Evolutionary conservation across 257 asterid species (phyloP), one percentile per base, ranked within the genome.

Genomic region (Solanum ossicruentum): DNA sequence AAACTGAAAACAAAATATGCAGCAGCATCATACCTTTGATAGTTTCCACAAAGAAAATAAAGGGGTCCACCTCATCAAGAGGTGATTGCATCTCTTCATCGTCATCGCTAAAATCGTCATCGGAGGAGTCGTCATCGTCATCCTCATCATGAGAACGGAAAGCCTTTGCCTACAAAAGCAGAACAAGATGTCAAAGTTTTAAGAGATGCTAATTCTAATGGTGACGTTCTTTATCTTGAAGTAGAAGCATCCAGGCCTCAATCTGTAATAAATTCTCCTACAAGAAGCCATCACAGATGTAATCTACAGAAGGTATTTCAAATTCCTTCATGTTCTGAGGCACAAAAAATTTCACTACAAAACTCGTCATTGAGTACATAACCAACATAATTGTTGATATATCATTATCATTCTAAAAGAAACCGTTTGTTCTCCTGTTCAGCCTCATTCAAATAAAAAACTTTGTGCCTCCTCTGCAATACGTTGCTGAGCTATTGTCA

Each of bases 31-130:
- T 90, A 97, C 99, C 98, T 92, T 93, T 92, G 49, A 94, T 75
- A 18, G 95, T 89, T 86, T 95, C 99, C 73, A 95, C 99, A 90
- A 97, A 97, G 91, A 92, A 94, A 87, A 97, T 84, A 83, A 94
- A 97, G 11, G 99, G 99, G 79, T 97, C 99, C 72, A 97, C 93
- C 13, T 97, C 98, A 89, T 97, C 99, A 54, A 97, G 93, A 47
- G 99, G 99, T 12, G 99, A 97, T 63, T 97, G 99, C 90, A 95
- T 73, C 79, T 97, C 99, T 86, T 95, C 99, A 66, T 94, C 99
- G n/a, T 95, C 99, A 87, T 98, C 95, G 87, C 94, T 93, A 90
- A 94, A 97, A 83, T 95, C 98, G 56, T 95, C 99, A 82, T 93
- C 98, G 0, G 93, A 86, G 89, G 92, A 93, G 0, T 95, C 98